phyloP scores from a whole-genome alignment of 78 protist genomes.

The Dictyostelium intermedium region DNA sequence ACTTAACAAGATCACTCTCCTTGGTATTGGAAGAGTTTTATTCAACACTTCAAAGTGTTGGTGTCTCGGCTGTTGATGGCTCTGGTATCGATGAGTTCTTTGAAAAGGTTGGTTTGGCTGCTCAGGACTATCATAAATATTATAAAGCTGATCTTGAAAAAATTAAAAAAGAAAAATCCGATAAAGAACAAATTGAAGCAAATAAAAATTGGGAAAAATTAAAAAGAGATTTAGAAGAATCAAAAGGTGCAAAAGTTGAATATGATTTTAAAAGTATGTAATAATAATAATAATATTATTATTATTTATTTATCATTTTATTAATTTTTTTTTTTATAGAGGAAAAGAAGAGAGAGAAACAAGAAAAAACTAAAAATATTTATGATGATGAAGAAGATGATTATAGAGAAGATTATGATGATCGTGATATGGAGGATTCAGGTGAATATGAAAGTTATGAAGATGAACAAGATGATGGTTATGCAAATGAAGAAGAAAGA shows the following conservation, averaged over 20 bases:
- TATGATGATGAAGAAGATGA: conserved; percentile 45
- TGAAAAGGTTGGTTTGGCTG: conserved; percentile 65
- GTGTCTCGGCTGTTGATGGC: conserved; percentile 92
- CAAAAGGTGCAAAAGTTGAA: conserved; percentile 79
- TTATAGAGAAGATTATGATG: background rate
- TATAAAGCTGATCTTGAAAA: conserved; percentile 74
- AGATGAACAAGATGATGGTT: background rate
- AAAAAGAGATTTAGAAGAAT: conserved; percentile 75
- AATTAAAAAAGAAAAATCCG: conserved; percentile 11
- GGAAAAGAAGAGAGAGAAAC: background rate
- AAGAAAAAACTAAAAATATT: background rate
- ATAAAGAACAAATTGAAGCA: conserved; percentile 26
- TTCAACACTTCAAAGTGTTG: conserved; percentile 48
- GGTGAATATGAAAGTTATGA: conserved; percentile 19
- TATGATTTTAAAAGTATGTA: conserved; percentile 59
- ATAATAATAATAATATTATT: no score
- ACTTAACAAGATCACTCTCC: conserved; percentile 87
- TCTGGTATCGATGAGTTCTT: conserved; percentile 89
- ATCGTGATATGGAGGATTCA: conserved; percentile 18
- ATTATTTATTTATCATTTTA: no score
- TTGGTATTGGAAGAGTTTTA: conserved; percentile 96
- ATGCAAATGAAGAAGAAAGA: conserved; percentile 20
- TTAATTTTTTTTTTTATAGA: background rate
- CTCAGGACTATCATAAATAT: conserved; percentile 79
- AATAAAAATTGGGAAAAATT: conserved; percentile 65